phyloP scores from a whole-genome alignment of 805 yeast genomes.

The Myxozyma neotropica region DNA sequence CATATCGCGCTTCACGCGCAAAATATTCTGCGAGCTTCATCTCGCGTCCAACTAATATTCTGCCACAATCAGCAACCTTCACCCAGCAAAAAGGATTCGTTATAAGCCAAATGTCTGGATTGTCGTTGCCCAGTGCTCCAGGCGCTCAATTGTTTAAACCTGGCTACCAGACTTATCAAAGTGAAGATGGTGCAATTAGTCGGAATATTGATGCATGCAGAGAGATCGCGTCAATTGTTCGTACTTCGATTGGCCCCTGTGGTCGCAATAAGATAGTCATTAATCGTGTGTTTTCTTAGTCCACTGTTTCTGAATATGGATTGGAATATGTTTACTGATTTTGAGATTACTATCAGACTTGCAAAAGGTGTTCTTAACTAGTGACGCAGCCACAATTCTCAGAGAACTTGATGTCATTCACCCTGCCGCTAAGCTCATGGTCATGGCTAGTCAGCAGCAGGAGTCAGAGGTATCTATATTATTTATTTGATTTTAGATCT shows the following conservation, averaged over 20 bases:
- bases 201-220: conserved; percentile 93
- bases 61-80: background rate
- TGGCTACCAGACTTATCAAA: conserved; percentile 84
- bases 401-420: conserved; percentile 92
- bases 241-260: conserved; percentile 96
- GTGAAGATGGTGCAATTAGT: conserved; percentile 91
- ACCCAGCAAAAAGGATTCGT: background rate
- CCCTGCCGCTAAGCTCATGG: conserved; percentile 93
- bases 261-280: conserved; percentile 96
- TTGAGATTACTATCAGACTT: conserved; percentile 44
- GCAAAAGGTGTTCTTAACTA: conserved; percentile 84
- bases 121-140: conserved; percentile 90
- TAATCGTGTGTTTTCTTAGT: conserved; percentile 51
- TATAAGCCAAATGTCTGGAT: conserved; percentile 60
- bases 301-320: too few relatives aligned
- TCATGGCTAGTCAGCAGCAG: conserved; percentile 97
- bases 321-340: too few relatives aligned
- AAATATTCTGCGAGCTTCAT: conserved; percentile 18
- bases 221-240: conserved; percentile 87
- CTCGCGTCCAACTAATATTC: background rate
- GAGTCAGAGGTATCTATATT: conserved; percentile 61
- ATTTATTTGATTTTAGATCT: background rate
- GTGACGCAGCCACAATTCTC: conserved; percentile 97
- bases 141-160: conserved; percentile 92
- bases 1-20: conserved; percentile 7